Conservation (phyloP, 2,329 filamentous ascomycete genomes). For the Colletotrichum tropicicola region DNA sequence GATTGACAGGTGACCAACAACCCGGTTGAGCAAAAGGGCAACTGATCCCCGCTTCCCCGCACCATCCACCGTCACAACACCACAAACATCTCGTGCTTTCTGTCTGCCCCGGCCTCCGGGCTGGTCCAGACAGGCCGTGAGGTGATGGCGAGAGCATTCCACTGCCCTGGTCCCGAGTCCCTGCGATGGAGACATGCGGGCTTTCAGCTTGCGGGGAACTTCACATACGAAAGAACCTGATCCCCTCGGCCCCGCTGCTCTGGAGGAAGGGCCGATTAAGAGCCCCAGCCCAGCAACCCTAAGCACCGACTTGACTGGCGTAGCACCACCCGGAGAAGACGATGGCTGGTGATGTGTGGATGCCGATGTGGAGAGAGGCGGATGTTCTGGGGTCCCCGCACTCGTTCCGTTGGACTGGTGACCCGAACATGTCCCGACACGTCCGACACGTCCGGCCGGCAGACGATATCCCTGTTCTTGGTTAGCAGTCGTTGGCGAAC, state of each 20-base stretch:
- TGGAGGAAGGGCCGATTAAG: conserved; percentile 20
- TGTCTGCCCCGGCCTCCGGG: neutral
- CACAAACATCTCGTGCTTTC: neutral
- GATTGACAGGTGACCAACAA: conserved; percentile 24
- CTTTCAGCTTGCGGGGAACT: neutral
- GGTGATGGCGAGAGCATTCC: neutral
- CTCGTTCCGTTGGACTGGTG: neutral
- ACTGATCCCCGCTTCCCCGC: conserved; percentile 6
- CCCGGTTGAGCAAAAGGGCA: neutral
- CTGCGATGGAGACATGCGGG: neutral
- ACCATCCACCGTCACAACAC: conserved; percentile 1
- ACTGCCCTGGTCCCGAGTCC: neutral
- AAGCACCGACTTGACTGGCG: neutral
- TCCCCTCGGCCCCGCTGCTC: neutral
- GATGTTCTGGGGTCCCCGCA: conserved; percentile 18
- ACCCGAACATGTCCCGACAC: conserved; percentile 12
- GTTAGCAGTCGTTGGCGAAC: no score
- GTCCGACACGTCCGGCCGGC: neutral
- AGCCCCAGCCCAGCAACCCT: neutral
- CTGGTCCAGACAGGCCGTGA: neutral
- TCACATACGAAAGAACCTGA: neutral
- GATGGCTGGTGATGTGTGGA: neutral
- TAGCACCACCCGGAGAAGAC: neutral
- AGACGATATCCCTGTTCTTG: neutral
- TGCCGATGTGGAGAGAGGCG: neutral